These are phyloP conservation scores for Histomonas meleagridis DNA, from an alignment of 208 protist species.

Conservation along the genomic window DNA sequence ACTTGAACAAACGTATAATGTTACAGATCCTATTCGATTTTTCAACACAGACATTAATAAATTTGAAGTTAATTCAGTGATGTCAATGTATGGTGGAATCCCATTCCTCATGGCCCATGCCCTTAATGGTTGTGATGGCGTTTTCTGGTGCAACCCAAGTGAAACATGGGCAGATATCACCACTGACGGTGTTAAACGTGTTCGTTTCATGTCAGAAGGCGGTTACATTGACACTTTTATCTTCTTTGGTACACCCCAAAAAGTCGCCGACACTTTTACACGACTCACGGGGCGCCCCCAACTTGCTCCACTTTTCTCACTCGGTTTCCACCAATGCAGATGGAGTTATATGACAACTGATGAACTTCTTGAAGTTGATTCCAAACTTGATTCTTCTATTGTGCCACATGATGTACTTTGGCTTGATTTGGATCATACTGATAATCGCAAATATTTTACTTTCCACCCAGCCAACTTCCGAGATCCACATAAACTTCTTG, in stretches of 20 bases:
- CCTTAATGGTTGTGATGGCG: not conserved
- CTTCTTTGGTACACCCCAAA: constrained; percentile 68
- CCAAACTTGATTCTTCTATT: constrained; percentile 13
- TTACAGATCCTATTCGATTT: not conserved
- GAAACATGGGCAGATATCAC: not conserved
- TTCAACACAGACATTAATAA: not conserved
- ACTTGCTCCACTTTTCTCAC: constrained; percentile 79
- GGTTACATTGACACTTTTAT: constrained; percentile 85
- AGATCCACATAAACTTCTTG: not conserved
- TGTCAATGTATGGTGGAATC: not conserved
- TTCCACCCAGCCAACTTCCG: not conserved
- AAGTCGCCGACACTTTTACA: constrained; percentile 74
- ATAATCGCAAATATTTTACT: constrained; percentile 74
- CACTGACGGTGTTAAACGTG: not conserved
- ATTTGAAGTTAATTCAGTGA: not conserved
- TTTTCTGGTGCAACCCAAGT: not conserved
- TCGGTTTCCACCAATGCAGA: constrained; percentile 91
- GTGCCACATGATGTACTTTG: constrained; percentile 78
- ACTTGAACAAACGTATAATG: not conserved
- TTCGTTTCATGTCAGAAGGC: constrained; percentile 74
- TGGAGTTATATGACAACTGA: constrained; percentile 81
- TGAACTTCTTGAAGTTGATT: constrained; percentile 59
- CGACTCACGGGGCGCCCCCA: constrained; percentile 70
- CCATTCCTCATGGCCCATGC: not conserved
- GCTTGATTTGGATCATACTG: constrained; percentile 97